Evolutionary conservation across 176 grass and related monocot genomes (phyloP), one percentile per base, ranked within the genome.

Genomic region (Oryza longistaminata): DNA sequence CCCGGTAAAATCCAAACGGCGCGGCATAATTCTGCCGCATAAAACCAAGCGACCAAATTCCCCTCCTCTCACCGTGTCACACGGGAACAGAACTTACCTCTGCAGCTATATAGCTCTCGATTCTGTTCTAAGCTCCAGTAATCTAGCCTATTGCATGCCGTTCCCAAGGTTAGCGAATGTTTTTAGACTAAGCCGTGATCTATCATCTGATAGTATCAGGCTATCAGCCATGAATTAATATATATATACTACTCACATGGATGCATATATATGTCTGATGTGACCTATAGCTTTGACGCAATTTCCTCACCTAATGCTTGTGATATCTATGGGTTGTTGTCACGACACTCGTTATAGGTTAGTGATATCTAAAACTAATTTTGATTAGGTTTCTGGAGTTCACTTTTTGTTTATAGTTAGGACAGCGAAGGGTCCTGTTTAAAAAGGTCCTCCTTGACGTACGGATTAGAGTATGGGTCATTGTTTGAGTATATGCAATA

Each of bases 41-140:
- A 76, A 69, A 35, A 29, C 77, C 88, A 76, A 71, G 27, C 64
- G 10, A 85, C 40, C 82, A n/a, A 85, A 84, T 85, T 81, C 82
- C 82, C 82, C 71, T 80, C 76, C 21, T 46, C 82, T 10, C 40
- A 42, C 40, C 40, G 8, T 42, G 40, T 50, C 48, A 25, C 77
- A 65, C 64, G 77, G 76, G 71, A 70, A 68, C 76, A 62, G 31
- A 24, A 11, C 6, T 21, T 58, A 19, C n/a, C 58, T 58, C 52
- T 24, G 58, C 58, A 62, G 58, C 21, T 62, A 22, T 62, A 22
- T 62, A 22, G n/a, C 58, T 24, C 58, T 62, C 58, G 58, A 62
- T 62, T 22, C 58, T 62, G 58, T 62, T 62, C 58, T 62, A 24
- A 24, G 58, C 58, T 24, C 58, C 21, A 22, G 53, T 61, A 61